Evolutionary conservation across 805 yeast genomes (phyloP).

Genomic region (Cyberlindnera suaveolens): DNA sequence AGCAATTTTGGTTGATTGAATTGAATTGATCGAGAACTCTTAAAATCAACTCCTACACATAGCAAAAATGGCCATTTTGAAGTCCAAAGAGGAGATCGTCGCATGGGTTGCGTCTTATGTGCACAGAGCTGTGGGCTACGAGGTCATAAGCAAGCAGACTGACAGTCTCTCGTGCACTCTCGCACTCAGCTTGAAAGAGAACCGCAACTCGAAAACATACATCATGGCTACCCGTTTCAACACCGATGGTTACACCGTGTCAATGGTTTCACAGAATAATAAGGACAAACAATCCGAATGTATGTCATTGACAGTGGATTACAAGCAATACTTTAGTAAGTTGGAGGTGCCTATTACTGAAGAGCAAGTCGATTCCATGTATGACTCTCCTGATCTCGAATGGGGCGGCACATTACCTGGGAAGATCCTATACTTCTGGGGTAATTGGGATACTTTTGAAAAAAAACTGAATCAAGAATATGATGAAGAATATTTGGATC

Average conservation of each 20-base stretch:
- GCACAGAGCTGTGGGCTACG: constrained; percentile 4
- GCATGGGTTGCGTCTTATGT: constrained; percentile 5
- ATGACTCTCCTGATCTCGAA: neutral
- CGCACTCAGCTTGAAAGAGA: neutral
- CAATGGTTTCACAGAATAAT: too few species aligned
- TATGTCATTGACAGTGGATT: neutral
- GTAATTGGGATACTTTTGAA: neutral
- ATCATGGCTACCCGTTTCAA: too few species aligned
- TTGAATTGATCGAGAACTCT: too few species aligned
- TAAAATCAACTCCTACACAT: too few species aligned
- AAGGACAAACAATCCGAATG: too few species aligned
- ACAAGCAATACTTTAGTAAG: neutral
- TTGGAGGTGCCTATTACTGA: constrained; percentile 1
- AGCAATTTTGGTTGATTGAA: too few species aligned
- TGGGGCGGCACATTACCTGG: neutral
- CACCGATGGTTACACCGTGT: too few species aligned
- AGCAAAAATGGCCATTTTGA: constrained; percentile 1
- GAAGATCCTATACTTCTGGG: neutral
- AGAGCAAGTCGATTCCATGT: constrained; percentile 1
- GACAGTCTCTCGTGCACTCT: neutral
- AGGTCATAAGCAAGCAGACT: neutral
- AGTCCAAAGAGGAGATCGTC: constrained; percentile 1
- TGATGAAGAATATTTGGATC: neutral
- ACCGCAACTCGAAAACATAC: neutral
- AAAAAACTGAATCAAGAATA: neutral